Base-by-base conservation (phyloP, 306 rosid species). In the Dalbergia cultrata region DNA sequence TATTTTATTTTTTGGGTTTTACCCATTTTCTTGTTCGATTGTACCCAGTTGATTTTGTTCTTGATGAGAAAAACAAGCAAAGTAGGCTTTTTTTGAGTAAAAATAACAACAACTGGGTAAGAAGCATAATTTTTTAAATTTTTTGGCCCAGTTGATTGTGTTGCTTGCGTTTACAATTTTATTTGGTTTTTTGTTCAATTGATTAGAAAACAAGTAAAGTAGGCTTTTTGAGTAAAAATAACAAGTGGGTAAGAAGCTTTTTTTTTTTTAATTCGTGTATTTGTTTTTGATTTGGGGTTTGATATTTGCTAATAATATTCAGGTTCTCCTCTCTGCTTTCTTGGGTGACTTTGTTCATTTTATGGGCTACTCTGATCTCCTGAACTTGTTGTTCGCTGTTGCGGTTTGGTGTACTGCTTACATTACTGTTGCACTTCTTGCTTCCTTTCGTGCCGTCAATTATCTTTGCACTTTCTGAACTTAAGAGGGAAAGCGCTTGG, bases 381-480 rank as follows among this genome's bases (percentile, higher is more conserved):
- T 87, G 80, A 85, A 68, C 57, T 68, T 90, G 18, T 70, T 92
- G 83, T 90, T 85, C 10, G 88, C 91, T 16, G 70, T 81, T 1
- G 84, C 85, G 7, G 87, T 92, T 84, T 90, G 93, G 97, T 87
- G 87, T 76, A 14, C 80, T 86, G 95, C 95, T 35, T 90, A 92
- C 74, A 10, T 92, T 26, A 82, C 84, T 67, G 97, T 87, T 79
- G 95, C 92, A 44, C 75, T 89, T 86, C 44, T 89, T 49, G 86
- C 92, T 22, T 84, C 93, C 59, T 80, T 88, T 67, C 86, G 93
- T 4, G 71, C 85, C 5, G 69, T 90, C 72, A 76, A 59, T 84
- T 75, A 26, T 70, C 82, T 83, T 44, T 83, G 87, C 82, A 53
- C 75, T 49, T 67, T 69, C 72, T 92, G 82, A 86, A 41, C 31